Base-by-base conservation (phyloP, 805 yeast genomes). In the Starmerella geochares region DNA sequence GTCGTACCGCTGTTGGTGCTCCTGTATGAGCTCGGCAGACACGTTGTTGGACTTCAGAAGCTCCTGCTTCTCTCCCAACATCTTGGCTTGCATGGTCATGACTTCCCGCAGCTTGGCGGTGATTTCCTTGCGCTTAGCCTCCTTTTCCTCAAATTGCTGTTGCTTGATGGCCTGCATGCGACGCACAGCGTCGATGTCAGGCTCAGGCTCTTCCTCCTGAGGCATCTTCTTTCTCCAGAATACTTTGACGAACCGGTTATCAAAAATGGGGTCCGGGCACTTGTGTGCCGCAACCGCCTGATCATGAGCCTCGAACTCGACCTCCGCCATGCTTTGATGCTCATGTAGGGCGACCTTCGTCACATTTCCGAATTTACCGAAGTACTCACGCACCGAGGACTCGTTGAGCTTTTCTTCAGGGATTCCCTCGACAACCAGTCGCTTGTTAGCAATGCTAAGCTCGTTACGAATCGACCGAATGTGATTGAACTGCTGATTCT, bases 201-300 rank as follows among this genome's bases (percentile, higher is more conserved):
- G 45, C 42, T 56, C 57, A 2, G 64, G 62, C 47, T 52, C 55
- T 20, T 55, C 53, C 31, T 58, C 55, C 37, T 50, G 46, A 10
- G 49, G 49, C 38, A 40, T 49, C 38, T 57, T 52, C 39, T 53
- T 55, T 21, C 67, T 65, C 71, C 72, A 74, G 58, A 60, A 72
- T 35, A 74, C 68, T 58, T 74, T 74, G 53, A 74, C 68, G 52
- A 73, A 73, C 46, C 78, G 67, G 63, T 74, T 74, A 47, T 67
- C 69, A 54, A 74, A 74, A 14, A 74, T 67, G 5, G 77, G 72
- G 3, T 60, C 65, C 1, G 77, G 74, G 25, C 67, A 64, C 5
- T 58, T 43, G 69, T 73, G 74, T 1, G 78, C 78, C 6, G 56
- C 62, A 9, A 58, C 60, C 2, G 78, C 78, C 52, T 62, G 56